phyloP scores from a whole-genome alignment of 164 flowering plant genomes.

The Liriodendron chinense region DNA sequence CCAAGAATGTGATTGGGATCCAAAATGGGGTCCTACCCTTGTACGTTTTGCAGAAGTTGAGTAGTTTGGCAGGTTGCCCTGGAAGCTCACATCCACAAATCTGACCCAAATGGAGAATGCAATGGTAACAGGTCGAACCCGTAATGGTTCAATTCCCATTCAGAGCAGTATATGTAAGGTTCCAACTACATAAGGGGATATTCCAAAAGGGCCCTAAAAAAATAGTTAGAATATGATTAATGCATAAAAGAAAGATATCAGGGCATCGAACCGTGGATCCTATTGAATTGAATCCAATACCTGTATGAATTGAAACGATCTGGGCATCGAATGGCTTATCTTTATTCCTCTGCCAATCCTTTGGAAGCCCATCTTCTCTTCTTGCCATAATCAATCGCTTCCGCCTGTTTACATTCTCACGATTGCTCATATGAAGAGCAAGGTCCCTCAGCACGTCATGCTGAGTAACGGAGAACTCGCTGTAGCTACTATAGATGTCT shows the following conservation, averaged over 20 bases:
- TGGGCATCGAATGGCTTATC: constrained; percentile 60
- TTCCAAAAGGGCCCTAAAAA: no score
- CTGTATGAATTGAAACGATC: constrained; percentile 72
- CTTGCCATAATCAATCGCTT: constrained; percentile 62
- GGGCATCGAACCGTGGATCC: no score
- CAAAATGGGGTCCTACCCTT: no score
- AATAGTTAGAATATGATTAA: background rate
- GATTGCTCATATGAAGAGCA: constrained; percentile 53
- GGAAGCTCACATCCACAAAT: no score
- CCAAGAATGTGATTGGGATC: no score
- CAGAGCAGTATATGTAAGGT: no score
- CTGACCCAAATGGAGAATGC: no score
- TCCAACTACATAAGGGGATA: no score
- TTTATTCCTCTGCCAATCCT: constrained; percentile 59
- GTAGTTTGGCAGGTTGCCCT: no score
- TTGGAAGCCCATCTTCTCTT: constrained; percentile 55
- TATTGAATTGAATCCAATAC: constrained; percentile 25
- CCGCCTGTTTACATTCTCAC: constrained; percentile 34
- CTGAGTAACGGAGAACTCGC: constrained; percentile 58
- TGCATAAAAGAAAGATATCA: background rate
- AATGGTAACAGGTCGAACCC: no score
- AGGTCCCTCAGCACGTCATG: constrained; percentile 81
- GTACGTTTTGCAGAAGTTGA: no score
- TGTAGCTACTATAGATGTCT: constrained; percentile 55
- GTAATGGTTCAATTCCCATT: no score